phyloP scores from a whole-genome alignment of 495 filamentous ascomycete genomes.

The Hypoxylon lenormandii region DNA sequence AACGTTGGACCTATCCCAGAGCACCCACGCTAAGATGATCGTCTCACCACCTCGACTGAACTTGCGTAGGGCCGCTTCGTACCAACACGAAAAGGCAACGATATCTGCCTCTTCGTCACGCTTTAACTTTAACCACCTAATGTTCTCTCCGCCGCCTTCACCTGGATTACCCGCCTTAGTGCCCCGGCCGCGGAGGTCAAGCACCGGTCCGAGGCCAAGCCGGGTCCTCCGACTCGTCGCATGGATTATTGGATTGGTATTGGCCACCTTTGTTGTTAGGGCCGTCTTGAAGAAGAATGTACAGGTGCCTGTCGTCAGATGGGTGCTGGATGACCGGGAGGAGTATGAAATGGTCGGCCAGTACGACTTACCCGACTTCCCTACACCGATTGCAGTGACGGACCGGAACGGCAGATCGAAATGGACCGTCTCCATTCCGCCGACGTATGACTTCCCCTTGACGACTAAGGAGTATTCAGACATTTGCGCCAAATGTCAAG shows the following conservation, averaged over 20 bases:
- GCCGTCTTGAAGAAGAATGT: conserved; percentile 47
- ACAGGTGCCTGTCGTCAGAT: conserved; percentile 48
- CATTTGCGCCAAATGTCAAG: conserved; percentile 69
- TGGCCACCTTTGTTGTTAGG: conserved; percentile 30
- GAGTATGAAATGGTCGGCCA: conserved; percentile 66
- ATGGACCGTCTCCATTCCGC: conserved; percentile 79
- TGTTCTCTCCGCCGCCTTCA: conserved; percentile 71
- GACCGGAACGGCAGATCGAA: conserved; percentile 67
- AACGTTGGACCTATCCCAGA: conserved; percentile 62
- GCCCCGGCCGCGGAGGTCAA: conserved; percentile 68
- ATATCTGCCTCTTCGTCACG: conserved; percentile 67
- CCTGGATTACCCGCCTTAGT: conserved; percentile 73
- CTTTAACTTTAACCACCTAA: conserved; percentile 71
- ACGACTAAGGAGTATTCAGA: conserved; percentile 67
- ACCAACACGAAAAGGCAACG: conserved; percentile 62
- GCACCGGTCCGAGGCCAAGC: conserved; percentile 58
- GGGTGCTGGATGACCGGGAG: conserved; percentile 49
- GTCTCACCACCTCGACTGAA: conserved; percentile 64
- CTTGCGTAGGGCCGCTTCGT: conserved; percentile 62
- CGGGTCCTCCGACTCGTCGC: conserved; percentile 60
- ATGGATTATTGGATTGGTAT: conserved; percentile 54
- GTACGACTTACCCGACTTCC: conserved; percentile 64
- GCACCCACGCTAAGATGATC: conserved; percentile 63
- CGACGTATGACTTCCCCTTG: conserved; percentile 68
- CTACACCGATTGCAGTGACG: conserved; percentile 69